Conservation (phyloP, 129 eudicot species). For the Oenanthe sinensis region DNA sequence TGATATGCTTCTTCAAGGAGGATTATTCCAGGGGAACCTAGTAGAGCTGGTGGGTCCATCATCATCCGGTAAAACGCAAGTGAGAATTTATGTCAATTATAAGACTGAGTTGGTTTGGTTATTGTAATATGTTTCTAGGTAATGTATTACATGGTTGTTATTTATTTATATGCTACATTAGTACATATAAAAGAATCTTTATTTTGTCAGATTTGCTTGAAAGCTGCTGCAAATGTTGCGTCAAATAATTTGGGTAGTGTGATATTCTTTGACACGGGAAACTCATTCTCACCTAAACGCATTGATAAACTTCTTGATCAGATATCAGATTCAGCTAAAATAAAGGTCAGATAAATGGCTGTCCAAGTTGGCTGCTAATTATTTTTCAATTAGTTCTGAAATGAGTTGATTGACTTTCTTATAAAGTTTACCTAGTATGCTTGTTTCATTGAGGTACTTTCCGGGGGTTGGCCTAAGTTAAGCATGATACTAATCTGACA, state of each 20-base stretch:
- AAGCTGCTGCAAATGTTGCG: slow-evolving; percentile 64
- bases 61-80: slow-evolving; percentile 89
- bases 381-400: background rate
- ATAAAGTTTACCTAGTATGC: background rate
- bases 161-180: background rate
- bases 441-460: background rate
- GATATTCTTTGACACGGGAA: slow-evolving; percentile 66
- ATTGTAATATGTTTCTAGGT: background rate
- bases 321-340: slow-evolving; percentile 32
- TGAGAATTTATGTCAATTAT: slow-evolving; percentile 17
- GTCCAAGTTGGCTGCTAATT: background rate
- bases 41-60: slow-evolving; percentile 83
- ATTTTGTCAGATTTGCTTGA: slow-evolving; percentile 47
- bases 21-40: slow-evolving; percentile 55
- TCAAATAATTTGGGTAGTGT: slow-evolving; percentile 21
- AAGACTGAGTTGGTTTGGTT: background rate
- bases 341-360: slow-evolving; percentile 27
- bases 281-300: slow-evolving; percentile 71
- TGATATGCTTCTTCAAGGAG: slow-evolving; percentile 50
- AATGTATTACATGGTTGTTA: background rate
- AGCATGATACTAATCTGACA: background rate
- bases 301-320: slow-evolving; percentile 36
- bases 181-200: background rate
- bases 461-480: background rate
- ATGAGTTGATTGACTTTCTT: background rate